Evolutionary conservation across 2,329 filamentous ascomycete genomes (phyloP), one percentile per base, ranked within the genome.

Genomic region (Diaporthe australafricana): DNA sequence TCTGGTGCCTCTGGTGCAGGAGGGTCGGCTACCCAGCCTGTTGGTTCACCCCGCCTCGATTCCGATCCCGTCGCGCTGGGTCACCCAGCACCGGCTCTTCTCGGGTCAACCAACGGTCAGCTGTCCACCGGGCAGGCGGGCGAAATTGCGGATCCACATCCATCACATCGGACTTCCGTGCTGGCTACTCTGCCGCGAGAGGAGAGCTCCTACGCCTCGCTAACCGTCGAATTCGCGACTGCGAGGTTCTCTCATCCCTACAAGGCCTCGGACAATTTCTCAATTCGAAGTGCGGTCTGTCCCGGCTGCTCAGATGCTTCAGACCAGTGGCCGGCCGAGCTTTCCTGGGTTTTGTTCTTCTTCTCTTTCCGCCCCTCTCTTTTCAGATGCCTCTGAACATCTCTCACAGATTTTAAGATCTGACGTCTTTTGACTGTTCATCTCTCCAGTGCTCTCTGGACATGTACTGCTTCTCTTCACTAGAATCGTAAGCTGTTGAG

Each of bases 41-140:
- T 65, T 65, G 60, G 60, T 50, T 48, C 60, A 48, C 45, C 60
- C 45, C 60, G 42, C 45, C 45, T 50, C 42, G 60, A 30, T 65
- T 65, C 60, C 60, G 45, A 65, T 65, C 60, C 60, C 60, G 60
- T n/a, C 45, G 45, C 45, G 50, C 60, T 65, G 60, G 60, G 30
- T 38, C 60, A 50, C 12, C 42, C 60, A 65, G 22, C 7, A 8
- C 57, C 57, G 57, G 57, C 57, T 63, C 57, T 63, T 30, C 42
- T 63, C 57, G 57, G 42, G 57, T 63, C 57, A 48, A 35, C 27
- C 22, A 20, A 17, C 27, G 2, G 42, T 63, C 57, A 63, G 57
- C 57, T 63, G 57, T 48, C 40, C 57, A 48, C 57, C 57, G 42
- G 57, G 12, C 57, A 63, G 42, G 48, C 42, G 57, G 40, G 22